phyloP scores from a whole-genome alignment of 2,329 filamentous ascomycete species.

The Cladosporium sp. region DNA sequence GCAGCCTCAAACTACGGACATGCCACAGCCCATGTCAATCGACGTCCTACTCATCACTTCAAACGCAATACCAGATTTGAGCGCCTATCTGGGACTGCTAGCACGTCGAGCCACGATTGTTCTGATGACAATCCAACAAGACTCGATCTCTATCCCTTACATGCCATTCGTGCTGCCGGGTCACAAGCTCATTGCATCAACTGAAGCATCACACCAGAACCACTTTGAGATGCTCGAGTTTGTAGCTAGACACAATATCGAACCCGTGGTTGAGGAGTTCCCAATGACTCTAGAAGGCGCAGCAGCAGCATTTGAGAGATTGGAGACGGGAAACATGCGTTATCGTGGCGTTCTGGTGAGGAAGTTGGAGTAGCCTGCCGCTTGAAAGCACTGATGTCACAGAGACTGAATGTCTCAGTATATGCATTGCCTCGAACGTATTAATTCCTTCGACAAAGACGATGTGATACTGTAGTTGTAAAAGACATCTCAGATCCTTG shows the following conservation, averaged over 20 bases:
- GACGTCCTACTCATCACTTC: conserved; percentile 34
- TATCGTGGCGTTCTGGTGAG: conserved; percentile 44
- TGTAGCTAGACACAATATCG: conserved; percentile 43
- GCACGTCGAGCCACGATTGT: conserved; percentile 36
- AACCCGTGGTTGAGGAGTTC: conserved; percentile 48
- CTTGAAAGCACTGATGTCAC: neutral
- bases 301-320: conserved; percentile 41
- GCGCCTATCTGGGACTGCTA: conserved; percentile 30
- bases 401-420: neutral
- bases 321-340: conserved; percentile 47
- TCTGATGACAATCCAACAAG: conserved; percentile 37
- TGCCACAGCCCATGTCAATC: conserved; percentile 25
- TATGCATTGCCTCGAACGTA: too few relatives aligned
- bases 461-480: neutral
- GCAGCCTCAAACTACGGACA: neutral
- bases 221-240: conserved; percentile 47
- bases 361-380: neutral
- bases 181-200: conserved; percentile 35
- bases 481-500: neutral
- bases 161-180: conserved; percentile 39
- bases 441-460: neutral
- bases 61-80: conserved; percentile 33
- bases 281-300: conserved; percentile 44
- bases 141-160: conserved; percentile 34
- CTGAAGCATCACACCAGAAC: conserved; percentile 34